Evolutionary conservation across 352 stramenopile genomes (phyloP).

Genomic region (Phytophthora parvispora): DNA sequence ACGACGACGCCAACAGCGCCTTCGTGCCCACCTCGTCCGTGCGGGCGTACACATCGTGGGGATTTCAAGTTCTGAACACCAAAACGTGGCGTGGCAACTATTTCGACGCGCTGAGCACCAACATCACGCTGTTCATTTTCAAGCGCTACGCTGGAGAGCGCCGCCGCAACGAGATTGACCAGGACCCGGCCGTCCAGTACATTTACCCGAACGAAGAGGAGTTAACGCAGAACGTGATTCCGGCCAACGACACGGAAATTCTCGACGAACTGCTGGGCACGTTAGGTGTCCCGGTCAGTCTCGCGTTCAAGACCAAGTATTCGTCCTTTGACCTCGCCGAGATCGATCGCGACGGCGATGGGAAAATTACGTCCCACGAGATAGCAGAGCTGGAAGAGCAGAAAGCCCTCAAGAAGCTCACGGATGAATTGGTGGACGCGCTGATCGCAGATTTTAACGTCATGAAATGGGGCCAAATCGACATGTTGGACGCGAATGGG

Average conservation of each 20-base stretch:
- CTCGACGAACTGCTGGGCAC: conserved; percentile 72
- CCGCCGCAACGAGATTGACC: conserved; percentile 55
- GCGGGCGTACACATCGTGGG: conserved; percentile 76
- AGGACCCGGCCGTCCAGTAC: conserved; percentile 41
- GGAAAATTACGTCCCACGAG: conserved; percentile 80
- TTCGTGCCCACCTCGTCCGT: conserved; percentile 91
- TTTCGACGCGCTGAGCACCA: conserved; percentile 93
- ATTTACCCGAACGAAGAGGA: conserved; percentile 73
- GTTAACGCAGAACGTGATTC: conserved; percentile 43
- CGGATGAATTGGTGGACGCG: conserved; percentile 39
- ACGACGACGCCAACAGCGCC: conserved; percentile 89
- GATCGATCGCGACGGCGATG: conserved; percentile 71
- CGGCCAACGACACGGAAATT: conserved; percentile 62
- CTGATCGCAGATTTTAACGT: conserved; percentile 66
- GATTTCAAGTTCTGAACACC: conserved; percentile 87
- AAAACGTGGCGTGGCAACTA: conserved; percentile 97
- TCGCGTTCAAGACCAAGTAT: conserved; percentile 66
- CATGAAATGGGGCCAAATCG: conserved; percentile 70
- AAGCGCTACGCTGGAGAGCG: conserved; percentile 70
- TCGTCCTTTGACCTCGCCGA: conserved; percentile 80
- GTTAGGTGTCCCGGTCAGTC: conserved; percentile 72
- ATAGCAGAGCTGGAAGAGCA: conserved; percentile 45
- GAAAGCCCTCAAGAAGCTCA: conserved; percentile 49
- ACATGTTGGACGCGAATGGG: conserved; percentile 55
- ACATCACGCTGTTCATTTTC: conserved; percentile 93